phyloP scores from a whole-genome alignment of 208 protist species.

The Borovskyia barvae region DNA sequence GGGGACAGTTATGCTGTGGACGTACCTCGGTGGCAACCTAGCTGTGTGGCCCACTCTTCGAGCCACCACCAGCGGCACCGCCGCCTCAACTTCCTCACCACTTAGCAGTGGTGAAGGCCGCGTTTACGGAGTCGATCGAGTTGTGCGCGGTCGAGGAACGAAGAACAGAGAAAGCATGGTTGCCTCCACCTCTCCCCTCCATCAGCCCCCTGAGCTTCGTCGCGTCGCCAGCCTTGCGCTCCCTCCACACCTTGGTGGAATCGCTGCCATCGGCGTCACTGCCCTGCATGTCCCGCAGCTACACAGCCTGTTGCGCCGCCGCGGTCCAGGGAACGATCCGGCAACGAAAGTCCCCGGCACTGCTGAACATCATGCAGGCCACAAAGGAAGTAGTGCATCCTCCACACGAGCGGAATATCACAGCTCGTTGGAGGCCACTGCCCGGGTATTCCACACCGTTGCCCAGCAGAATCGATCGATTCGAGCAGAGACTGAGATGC shows the following conservation, averaged over 20 bases:
- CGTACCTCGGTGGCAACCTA: conserved; percentile 32
- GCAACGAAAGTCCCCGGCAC: too few species aligned
- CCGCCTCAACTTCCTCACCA: background rate
- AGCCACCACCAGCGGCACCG: background rate
- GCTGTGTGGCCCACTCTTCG: conserved; percentile 17
- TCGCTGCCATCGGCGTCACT: conserved; percentile 16
- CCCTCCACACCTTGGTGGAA: conserved; percentile 10
- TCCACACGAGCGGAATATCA: conserved; percentile 1
- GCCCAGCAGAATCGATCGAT: conserved; percentile 21
- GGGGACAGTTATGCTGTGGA: conserved; percentile 52
- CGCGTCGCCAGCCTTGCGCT: conserved; percentile 23
- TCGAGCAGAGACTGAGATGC: conserved; percentile 6
- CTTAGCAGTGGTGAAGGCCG: background rate
- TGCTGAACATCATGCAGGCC: conserved; percentile 7
- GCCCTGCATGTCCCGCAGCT: conserved; percentile 19
- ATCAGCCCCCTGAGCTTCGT: conserved; percentile 36
- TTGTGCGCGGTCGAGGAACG: too few species aligned
- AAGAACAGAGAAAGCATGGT: background rate
- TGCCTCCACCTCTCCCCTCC: conserved; percentile 13
- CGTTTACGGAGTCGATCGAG: too few species aligned
- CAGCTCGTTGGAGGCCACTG: conserved; percentile 13
- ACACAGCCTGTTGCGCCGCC: conserved; percentile 18
- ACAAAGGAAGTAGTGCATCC: background rate
- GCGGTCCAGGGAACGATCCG: conserved; percentile 11
- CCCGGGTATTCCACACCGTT: conserved; percentile 7